Base-by-base conservation (phyloP, 2,329 filamentous ascomycete genomes). In the Apiospora kogelbergensis region DNA sequence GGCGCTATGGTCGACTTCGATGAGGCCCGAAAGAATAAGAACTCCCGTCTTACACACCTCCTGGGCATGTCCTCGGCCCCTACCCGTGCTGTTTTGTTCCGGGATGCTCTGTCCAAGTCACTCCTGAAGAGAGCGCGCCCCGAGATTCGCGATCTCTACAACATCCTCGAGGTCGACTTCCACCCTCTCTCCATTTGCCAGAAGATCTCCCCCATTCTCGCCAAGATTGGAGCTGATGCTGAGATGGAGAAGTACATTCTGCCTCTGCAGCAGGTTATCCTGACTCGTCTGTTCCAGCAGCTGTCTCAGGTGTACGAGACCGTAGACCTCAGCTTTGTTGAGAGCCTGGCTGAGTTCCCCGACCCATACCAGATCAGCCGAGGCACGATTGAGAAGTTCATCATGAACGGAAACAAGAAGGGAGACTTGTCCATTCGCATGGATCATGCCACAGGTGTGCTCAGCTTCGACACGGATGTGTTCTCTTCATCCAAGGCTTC, bases 401-500 rank as follows among this genome's bases (percentile, higher is more conserved):
- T 99, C 87, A 99, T 99, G 96, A 99, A 99, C 82, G 96, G 96
- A 72, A 98, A 97, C 89, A 99, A 99, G 90, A 99, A 99, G 89
- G 96, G 96, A 69, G 96, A 99, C 76, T 88, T 99, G 63, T 93
- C 96, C 67, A 97, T 99, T 76, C 94, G 96, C 71, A 94, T 98
- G 82, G 93, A 98, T 79, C 96, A 99, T 79, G 94, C 94, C 71
- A 95, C 95, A 67, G 94, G 96, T 70, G 93, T 98, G 65, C 89
- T 99, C 70, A 98, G 94, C 80, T 99, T 99, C 76, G 96, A 99
- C 81, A 97, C 94, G 68, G 96, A 99, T 80, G 94, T 99, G 73
- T 98, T 99, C 86, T 97, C 96, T 44, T 98, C 96, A 20, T 91
- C 95, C 78, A 98, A 97, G 86, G 93, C 95, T 73, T 88, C 94